These are phyloP conservation scores for Pichia sp. DNA, from an alignment of 1,139 yeast genomes.

Conservation along the genomic window DNA sequence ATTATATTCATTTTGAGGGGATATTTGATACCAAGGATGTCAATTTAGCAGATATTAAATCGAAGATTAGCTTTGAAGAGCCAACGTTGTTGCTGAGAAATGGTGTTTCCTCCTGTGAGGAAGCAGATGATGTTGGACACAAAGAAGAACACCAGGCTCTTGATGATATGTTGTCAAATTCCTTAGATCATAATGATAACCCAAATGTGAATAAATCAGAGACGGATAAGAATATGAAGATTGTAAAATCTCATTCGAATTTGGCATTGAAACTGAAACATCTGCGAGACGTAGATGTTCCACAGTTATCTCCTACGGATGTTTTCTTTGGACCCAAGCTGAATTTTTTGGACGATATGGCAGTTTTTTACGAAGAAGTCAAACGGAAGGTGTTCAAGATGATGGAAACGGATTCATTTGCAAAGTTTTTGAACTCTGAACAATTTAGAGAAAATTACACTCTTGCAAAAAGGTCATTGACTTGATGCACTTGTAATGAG, in stretches of 20 bases:
- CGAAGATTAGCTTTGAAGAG: background rate
- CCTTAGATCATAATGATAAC: background rate
- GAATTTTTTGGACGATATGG: slow-evolving; percentile 30
- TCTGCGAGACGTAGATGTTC: background rate
- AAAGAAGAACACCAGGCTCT: no score
- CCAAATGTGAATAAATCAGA: background rate
- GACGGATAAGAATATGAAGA: background rate
- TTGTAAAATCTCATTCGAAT: background rate
- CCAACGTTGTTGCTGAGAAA: no score
- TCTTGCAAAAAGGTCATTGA: background rate
- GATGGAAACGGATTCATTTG: slow-evolving; percentile 70
- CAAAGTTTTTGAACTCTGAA: slow-evolving; percentile 51
- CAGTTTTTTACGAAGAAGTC: slow-evolving; percentile 37
- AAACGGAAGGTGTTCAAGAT: slow-evolving; percentile 43
- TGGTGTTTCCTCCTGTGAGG: no score
- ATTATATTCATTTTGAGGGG: slow-evolving; percentile 9
- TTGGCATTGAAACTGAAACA: slow-evolving; percentile 7
- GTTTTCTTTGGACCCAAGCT: slow-evolving; percentile 26
- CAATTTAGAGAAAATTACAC: slow-evolving; percentile 25
- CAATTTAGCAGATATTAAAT: slow-evolving; percentile 6
- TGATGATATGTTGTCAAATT: background rate
- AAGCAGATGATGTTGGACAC: background rate
- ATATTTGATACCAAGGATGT: slow-evolving; percentile 3
- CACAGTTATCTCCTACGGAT: slow-evolving; percentile 21
- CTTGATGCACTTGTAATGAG: no score